Evolutionary conservation across 1,284 basidiomycete genomes (phyloP).

Genomic region (Leccinum subrobustum): DNA sequence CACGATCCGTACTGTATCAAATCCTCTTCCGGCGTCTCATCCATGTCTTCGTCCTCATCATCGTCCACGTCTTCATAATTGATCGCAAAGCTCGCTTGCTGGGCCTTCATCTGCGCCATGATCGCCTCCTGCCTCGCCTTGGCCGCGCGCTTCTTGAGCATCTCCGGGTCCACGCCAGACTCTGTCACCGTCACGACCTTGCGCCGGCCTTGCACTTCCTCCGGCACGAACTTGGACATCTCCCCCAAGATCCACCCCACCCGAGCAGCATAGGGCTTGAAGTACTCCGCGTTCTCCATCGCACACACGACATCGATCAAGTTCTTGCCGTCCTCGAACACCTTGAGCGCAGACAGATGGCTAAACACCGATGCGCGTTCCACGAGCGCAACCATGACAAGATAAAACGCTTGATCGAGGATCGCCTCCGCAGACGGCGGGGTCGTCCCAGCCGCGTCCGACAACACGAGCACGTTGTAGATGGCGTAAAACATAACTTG

Average conservation of each 20-base stretch:
- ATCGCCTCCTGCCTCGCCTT: conserved; percentile 86
- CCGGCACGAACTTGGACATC: conserved; percentile 53
- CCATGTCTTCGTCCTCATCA: conserved; percentile 57
- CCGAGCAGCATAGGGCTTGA: conserved; percentile 67
- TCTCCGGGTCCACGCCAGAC: conserved; percentile 53
- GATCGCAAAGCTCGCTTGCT: conserved; percentile 82
- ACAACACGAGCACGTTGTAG: conserved; percentile 64
- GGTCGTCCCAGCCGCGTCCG: conserved; percentile 52
- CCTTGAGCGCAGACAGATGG: conserved; percentile 49
- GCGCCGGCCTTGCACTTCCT: conserved; percentile 54
- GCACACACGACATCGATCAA: conserved; percentile 73
- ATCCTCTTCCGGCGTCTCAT: conserved; percentile 44
- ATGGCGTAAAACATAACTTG: conserved; percentile 80
- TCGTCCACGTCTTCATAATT: conserved; percentile 66
- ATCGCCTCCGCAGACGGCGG: conserved; percentile 83
- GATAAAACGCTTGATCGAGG: conserved; percentile 84
- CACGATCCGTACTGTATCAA: conserved; percentile 80
- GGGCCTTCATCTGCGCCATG: conserved; percentile 90
- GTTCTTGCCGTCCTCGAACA: conserved; percentile 58
- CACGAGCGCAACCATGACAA: conserved; percentile 80
- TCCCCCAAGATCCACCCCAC: conserved; percentile 73
- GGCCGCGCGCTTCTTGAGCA: conserved; percentile 75
- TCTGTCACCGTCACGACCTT: conserved; percentile 41
- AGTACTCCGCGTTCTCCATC: conserved; percentile 74
- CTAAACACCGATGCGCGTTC: conserved; percentile 69